Evolutionary conservation across 495 filamentous ascomycete species (phyloP).

Genomic region (Friedmanniomyces simplex): DNA sequence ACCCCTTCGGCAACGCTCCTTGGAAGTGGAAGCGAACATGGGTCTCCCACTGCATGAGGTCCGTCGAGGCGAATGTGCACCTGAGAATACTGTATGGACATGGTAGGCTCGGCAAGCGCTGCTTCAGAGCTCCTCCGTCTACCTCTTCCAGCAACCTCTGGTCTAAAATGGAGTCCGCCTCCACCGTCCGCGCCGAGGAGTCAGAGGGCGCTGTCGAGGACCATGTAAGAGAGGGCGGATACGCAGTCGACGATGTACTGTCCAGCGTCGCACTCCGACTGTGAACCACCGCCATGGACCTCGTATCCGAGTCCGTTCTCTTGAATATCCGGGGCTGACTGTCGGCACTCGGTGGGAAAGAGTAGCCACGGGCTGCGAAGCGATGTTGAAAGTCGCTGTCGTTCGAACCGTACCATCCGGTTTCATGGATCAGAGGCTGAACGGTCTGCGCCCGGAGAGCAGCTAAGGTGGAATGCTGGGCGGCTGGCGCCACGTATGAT

Average conservation of each 20-base stretch:
- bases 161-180: not conserved
- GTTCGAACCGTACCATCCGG: not conserved
- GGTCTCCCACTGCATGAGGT: not conserved
- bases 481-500: not conserved
- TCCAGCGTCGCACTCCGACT: not conserved
- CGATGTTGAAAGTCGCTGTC: not conserved
- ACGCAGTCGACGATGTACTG: not conserved
- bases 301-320: not conserved
- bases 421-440: not conserved
- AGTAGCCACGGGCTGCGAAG: not conserved
- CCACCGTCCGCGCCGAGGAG: not conserved
- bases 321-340: not conserved
- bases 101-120: not conserved
- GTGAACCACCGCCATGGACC: not conserved
- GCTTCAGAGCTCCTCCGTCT: not conserved
- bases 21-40: conserved; percentile 8
- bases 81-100: conserved; percentile 3
- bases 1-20: not conserved
- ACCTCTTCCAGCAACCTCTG: not conserved
- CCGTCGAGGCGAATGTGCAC: not conserved
- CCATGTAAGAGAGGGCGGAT: not conserved
- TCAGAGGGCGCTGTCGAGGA: not conserved
- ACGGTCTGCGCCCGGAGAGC: not conserved
- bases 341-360: not conserved
- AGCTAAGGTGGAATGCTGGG: not conserved